These are phyloP conservation scores for Crucibulum laeve DNA, from an alignment of 768 basidiomycete genomes.

Conservation along the genomic window DNA sequence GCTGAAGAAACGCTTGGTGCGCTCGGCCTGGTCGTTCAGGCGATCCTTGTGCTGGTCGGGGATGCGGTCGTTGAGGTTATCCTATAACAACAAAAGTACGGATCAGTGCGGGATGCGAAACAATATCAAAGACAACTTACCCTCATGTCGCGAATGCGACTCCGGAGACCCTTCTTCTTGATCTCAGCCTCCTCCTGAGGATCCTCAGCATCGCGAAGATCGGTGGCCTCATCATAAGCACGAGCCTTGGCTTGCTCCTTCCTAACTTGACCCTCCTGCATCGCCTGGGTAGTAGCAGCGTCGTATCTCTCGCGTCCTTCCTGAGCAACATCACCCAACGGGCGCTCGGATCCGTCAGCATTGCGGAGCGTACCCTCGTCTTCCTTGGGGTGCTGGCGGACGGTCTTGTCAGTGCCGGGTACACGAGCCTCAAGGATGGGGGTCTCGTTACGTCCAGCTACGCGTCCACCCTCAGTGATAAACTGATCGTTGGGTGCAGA, in stretches of 20 bases:
- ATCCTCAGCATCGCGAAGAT: slow-evolving; percentile 4
- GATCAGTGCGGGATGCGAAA: slow-evolving; percentile 15
- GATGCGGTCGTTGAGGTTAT: slow-evolving; percentile 41
- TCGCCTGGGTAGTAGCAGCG: background rate
- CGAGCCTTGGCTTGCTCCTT: background rate
- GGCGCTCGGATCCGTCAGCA: slow-evolving; percentile 26
- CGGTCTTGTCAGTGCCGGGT: slow-evolving; percentile 23
- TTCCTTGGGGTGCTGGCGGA: slow-evolving; percentile 46
- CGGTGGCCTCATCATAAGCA: slow-evolving; percentile 6
- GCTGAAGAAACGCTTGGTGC: slow-evolving; percentile 60
- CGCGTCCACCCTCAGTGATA: slow-evolving; percentile 38
- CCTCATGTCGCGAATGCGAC: slow-evolving; percentile 23
- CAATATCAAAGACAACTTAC: slow-evolving; percentile 10
- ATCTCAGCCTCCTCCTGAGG: slow-evolving; percentile 14
- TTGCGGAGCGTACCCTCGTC: slow-evolving; percentile 31
- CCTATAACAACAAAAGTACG: slow-evolving; percentile 11
- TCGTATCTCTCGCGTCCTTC: slow-evolving; percentile 5
- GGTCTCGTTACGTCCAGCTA: slow-evolving; percentile 23
- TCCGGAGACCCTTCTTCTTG: slow-evolving; percentile 30
- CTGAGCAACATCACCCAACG: slow-evolving; percentile 16
- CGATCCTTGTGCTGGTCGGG: slow-evolving; percentile 66
- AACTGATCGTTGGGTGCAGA: slow-evolving; percentile 68
- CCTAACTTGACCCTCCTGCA: background rate
- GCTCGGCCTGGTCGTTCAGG: slow-evolving; percentile 48
- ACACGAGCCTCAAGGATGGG: slow-evolving; percentile 26